Percentiles rank a stretch among this genome's conserved stretches.
These are phyloP conservation scores for Apiospora arundinis DNA, from an alignment of 2,329 filamentous ascomycete species.

Conservation along the genomic window DNA sequence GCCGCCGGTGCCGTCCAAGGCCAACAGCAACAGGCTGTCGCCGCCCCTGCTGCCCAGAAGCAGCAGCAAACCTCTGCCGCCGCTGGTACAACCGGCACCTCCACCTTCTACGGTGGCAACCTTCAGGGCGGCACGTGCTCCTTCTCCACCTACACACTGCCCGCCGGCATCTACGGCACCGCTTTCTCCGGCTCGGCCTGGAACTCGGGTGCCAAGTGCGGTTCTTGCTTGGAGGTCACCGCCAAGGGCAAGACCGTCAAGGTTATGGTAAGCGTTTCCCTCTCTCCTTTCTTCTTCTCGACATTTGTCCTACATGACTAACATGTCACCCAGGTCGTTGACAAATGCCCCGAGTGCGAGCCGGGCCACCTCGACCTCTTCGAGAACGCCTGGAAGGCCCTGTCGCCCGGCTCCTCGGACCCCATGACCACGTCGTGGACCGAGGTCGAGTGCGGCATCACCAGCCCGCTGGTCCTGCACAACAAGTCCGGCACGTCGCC, in stretches of 20 bases:
- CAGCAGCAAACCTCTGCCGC: not conserved
- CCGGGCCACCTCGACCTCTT: conserved; percentile 52
- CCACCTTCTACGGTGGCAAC: conserved; percentile 63
- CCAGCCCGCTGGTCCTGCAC: conserved; percentile 47
- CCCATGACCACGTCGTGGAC: conserved; percentile 49
- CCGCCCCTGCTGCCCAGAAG: not conserved
- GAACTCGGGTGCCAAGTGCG: conserved; percentile 62
- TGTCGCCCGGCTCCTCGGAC: conserved; percentile 44
- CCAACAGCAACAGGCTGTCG: not conserved
- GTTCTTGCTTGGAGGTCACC: conserved; percentile 65
- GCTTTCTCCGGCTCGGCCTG: conserved; percentile 66
- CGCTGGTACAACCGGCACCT: conserved; percentile 44
- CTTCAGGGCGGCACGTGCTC: conserved; percentile 66
- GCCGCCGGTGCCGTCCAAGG: not conserved
- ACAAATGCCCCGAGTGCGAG: conserved; percentile 51
- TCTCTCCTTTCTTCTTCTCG: too few species aligned
- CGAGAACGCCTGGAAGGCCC: conserved; percentile 47
- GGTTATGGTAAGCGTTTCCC: conserved; percentile 61
- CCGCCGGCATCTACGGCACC: conserved; percentile 63
- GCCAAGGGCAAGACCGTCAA: conserved; percentile 63
- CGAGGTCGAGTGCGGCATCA: conserved; percentile 49
- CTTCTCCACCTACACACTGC: conserved; percentile 68
- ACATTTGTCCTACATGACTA: too few species aligned
- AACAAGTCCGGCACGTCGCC: conserved; percentile 52
- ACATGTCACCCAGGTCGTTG: conserved; percentile 43